A percentile compares a stretch with the other conserved stretches of the same genome.
Evolutionary conservation across 2,329 filamentous ascomycete genomes (phyloP).

Genomic region (Botrytis porri): DNA sequence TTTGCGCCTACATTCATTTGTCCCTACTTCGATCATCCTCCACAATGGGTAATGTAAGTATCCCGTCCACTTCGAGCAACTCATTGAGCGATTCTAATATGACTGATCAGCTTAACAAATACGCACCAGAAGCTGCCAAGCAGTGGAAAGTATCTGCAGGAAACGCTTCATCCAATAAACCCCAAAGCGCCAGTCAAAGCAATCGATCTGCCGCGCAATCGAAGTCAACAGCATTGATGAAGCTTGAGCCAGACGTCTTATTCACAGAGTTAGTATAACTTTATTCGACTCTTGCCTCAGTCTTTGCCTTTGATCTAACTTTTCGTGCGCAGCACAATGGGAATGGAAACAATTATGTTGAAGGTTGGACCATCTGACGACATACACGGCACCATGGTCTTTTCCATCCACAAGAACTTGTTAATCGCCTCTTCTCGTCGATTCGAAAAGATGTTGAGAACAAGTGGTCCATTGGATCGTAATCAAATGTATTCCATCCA

Average conservation of each 20-base stretch:
- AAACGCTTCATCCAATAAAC: too few relatives aligned
- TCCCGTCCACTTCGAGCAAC: background rate
- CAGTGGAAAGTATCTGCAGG: too few relatives aligned
- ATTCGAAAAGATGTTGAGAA: background rate
- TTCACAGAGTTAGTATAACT: conserved; percentile 6
- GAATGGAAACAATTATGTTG: conserved; percentile 1
- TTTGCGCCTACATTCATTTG: too few relatives aligned
- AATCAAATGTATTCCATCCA: background rate
- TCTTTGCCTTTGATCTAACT: background rate
- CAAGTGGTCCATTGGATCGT: background rate
- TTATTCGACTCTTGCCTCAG: accelerated
- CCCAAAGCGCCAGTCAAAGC: background rate
- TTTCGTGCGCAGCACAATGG: background rate
- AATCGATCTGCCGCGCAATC: background rate
- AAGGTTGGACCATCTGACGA: background rate
- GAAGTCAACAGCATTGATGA: background rate
- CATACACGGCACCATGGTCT: background rate
- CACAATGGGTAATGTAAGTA: background rate
- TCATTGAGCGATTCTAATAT: background rate
- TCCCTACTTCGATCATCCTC: background rate
- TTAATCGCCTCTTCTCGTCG: background rate
- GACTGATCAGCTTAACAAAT: background rate
- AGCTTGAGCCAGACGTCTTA: background rate
- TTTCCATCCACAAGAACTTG: conserved; percentile 14
- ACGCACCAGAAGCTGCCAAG: background rate